phyloP scores from a whole-genome alignment of 805 yeast genomes.

The Lipomyces starkeyi region DNA sequence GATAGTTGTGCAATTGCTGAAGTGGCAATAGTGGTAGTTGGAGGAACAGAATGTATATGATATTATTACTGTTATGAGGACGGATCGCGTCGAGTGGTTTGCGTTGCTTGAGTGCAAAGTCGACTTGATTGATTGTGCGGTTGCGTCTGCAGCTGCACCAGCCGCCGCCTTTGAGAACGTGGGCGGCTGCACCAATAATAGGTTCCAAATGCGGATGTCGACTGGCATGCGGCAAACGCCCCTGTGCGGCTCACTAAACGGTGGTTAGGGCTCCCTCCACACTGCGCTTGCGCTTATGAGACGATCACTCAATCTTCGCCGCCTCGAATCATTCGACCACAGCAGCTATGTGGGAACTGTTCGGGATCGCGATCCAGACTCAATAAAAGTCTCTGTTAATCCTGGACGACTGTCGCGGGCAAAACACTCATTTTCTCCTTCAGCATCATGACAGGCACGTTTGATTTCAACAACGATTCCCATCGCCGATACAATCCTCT shows the following conservation, averaged over 20 bases:
- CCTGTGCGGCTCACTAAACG: neutral
- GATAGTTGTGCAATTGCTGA: neutral
- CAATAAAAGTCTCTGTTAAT: neutral
- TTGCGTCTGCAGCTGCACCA: too few relatives aligned
- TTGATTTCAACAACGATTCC: constrained; percentile 46
- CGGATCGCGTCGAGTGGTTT: too few relatives aligned
- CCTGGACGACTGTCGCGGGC: neutral
- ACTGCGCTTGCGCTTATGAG: constrained; percentile 9
- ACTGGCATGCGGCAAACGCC: neutral
- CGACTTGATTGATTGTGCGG: too few relatives aligned
- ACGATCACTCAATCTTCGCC: too few relatives aligned
- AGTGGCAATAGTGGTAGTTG: neutral
- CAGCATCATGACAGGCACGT: constrained; percentile 9
- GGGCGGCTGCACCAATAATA: too few relatives aligned
- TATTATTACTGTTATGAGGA: too few relatives aligned
- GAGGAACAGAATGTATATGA: neutral
- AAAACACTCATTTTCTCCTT: neutral
- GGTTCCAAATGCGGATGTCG: neutral
- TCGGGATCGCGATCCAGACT: neutral
- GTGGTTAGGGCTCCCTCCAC: constrained; percentile 3
- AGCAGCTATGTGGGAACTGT: neutral
- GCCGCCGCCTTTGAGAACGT: too few relatives aligned
- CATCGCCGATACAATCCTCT: constrained; percentile 75
- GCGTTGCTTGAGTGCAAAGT: too few relatives aligned
- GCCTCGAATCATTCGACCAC: neutral